Evolutionary conservation across 2,329 filamentous ascomycete genomes (phyloP).

Genomic region (Tolypocladium nubicola): DNA sequence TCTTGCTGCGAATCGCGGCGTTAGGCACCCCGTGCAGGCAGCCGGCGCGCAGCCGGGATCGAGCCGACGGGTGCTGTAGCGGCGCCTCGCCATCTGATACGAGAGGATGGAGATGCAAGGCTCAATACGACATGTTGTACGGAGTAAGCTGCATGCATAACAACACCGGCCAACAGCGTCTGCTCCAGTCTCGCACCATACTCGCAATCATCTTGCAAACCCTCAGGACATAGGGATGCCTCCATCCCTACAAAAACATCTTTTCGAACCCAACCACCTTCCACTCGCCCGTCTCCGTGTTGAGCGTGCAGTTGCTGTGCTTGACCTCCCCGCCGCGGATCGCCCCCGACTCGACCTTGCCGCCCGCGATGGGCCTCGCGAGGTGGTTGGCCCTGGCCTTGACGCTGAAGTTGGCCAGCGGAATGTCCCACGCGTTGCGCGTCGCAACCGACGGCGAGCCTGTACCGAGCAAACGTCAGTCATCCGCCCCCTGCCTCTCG

Average conservation of each 20-base stretch:
- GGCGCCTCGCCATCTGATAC: background rate
- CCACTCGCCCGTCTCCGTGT: conserved; percentile 14
- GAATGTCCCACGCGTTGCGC: conserved; percentile 53
- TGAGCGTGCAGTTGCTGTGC: conserved; percentile 41
- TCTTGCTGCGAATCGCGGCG: background rate
- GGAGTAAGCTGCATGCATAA: no score
- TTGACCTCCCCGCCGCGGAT: conserved; percentile 34
- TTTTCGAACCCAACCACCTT: conserved; percentile 12
- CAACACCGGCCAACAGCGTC: no score
- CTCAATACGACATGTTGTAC: no score
- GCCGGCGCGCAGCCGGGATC: background rate
- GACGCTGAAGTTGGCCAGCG: conserved; percentile 61
- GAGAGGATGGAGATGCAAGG: no score
- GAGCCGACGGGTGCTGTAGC: background rate
- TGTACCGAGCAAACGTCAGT: background rate
- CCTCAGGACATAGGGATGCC: no score
- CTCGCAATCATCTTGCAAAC: no score
- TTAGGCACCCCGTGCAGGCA: background rate
- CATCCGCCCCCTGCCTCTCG: background rate
- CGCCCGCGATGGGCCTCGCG: conserved; percentile 28
- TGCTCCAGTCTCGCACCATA: no score
- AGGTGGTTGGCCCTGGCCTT: conserved; percentile 49
- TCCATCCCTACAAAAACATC: conserved; percentile 8
- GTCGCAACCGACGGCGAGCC: conserved; percentile 43
- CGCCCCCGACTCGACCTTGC: conserved; percentile 40